Percentiles rank a stretch among this genome's conserved stretches.
Conservation (phyloP, 139 green algal genomes). For the Zygnema circumcarinatum region DNA sequence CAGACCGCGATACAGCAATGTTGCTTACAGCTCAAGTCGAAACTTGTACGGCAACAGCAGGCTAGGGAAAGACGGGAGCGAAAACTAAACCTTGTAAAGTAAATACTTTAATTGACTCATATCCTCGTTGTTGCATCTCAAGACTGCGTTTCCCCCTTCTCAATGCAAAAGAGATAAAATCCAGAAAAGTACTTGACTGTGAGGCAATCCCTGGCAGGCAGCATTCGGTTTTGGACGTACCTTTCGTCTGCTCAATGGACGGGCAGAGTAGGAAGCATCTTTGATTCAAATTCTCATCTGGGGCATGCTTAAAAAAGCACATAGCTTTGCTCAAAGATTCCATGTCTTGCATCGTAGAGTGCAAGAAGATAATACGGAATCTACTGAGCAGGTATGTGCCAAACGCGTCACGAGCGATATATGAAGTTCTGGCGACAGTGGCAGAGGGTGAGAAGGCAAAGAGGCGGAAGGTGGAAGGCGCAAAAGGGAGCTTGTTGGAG, state of each 20-base stretch:
- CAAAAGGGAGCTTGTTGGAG: slow-evolving; percentile 67
- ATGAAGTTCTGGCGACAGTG: slow-evolving; percentile 68
- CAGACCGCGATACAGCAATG: slow-evolving; percentile 67
- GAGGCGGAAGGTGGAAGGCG: slow-evolving; percentile 44
- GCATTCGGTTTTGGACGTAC: too few species aligned
- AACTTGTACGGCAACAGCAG: slow-evolving; percentile 81
- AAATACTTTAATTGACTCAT: neutral
- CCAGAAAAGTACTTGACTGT: too few species aligned
- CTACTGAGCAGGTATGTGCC: slow-evolving; percentile 91
- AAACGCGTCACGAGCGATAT: slow-evolving; percentile 74
- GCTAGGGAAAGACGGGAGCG: slow-evolving; percentile 81
- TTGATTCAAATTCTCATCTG: too few species aligned
- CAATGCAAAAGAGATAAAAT: too few species aligned
- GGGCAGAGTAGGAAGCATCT: too few species aligned
- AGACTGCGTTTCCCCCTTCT: too few species aligned
- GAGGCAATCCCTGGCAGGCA: too few species aligned
- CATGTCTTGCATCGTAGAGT: too few species aligned
- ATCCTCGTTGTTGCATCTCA: neutral
- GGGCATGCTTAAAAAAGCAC: too few species aligned
- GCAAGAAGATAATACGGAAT: too few species aligned
- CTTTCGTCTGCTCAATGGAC: too few species aligned
- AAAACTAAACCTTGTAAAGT: slow-evolving; percentile 84
- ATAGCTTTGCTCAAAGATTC: too few species aligned
- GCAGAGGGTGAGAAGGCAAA: slow-evolving; percentile 6
- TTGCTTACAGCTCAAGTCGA: slow-evolving; percentile 81